Percentiles rank a stretch among this genome's conserved stretches.
phyloP scores from a whole-genome alignment of 495 filamentous ascomycete species.

The Podospora appendiculata region DNA sequence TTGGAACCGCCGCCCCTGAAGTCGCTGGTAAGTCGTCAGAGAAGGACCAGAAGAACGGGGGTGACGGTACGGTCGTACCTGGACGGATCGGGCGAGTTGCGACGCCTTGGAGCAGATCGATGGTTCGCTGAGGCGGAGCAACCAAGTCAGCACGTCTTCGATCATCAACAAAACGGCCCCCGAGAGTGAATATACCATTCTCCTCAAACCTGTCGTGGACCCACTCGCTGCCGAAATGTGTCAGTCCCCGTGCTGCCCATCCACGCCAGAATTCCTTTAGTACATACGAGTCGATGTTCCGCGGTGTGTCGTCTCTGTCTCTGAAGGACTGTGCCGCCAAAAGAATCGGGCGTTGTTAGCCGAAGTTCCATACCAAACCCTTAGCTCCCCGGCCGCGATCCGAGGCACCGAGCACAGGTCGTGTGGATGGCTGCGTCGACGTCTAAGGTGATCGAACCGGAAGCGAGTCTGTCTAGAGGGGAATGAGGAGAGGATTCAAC shows the following conservation, averaged over 20 bases:
- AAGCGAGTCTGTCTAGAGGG: conserved; percentile 9
- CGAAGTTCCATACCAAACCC: conserved; percentile 14
- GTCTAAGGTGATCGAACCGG: conserved; percentile 11
- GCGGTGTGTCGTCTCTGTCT: conserved; percentile 42
- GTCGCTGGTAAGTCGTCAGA: conserved; percentile 28
- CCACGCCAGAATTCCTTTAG: background rate
- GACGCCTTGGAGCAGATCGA: conserved; percentile 27
- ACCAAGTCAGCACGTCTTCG: no score
- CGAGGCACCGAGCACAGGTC: conserved; percentile 24
- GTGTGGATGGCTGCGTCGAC: conserved; percentile 22
- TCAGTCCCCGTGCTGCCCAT: no score
- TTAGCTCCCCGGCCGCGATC: conserved; percentile 18
- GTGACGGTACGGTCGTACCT: conserved; percentile 31
- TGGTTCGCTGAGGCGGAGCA: conserved; percentile 12
- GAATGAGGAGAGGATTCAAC: conserved; percentile 26
- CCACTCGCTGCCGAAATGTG: conserved; percentile 59
- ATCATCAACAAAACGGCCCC: no score
- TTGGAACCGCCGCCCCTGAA: conserved; percentile 47
- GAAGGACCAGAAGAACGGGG: background rate
- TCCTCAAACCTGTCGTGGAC: conserved; percentile 84
- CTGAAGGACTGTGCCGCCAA: conserved; percentile 35
- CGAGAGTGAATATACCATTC: conserved; percentile 21
- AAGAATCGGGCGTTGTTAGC: conserved; percentile 25
- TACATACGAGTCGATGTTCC: conserved; percentile 47
- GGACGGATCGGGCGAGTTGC: conserved; percentile 41